Conservation (phyloP, 1,284 basidiomycete species). For the Rhodofomes roseus region DNA sequence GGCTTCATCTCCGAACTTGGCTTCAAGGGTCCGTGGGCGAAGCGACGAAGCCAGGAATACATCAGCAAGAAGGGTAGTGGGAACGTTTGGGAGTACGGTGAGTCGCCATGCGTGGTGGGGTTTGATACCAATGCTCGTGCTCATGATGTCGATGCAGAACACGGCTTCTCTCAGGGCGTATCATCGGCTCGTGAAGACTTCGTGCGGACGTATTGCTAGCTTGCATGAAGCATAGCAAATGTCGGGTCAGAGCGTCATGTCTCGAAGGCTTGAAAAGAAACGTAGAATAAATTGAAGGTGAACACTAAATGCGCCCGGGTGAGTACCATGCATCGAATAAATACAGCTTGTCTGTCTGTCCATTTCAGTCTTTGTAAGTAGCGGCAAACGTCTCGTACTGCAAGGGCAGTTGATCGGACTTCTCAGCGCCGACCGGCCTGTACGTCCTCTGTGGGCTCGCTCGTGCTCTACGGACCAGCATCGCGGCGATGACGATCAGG, state of each 20-base stretch:
- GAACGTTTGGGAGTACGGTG: conserved; percentile 63
- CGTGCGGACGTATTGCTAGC: conserved; percentile 5
- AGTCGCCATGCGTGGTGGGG: conserved; percentile 12
- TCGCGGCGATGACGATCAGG: background rate
- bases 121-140: background rate
- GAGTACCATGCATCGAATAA: background rate
- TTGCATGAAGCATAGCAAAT: background rate
- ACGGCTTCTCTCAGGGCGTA: conserved; percentile 42
- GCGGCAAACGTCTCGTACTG: background rate
- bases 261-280: no score
- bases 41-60: conserved; percentile 45
- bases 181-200: conserved; percentile 20
- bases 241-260: no score
- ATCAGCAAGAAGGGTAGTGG: conserved; percentile 35
- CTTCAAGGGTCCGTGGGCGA: conserved; percentile 58
- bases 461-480: background rate
- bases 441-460: background rate
- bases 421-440: background rate
- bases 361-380: background rate
- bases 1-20: conserved; percentile 50
- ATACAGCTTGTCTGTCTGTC: background rate
- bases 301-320: background rate
- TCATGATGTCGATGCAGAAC: conserved; percentile 21
- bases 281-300: background rate
- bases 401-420: background rate